Conservation (phyloP, 176 grass and related monocot species). For the Cymbopogon citratus region DNA sequence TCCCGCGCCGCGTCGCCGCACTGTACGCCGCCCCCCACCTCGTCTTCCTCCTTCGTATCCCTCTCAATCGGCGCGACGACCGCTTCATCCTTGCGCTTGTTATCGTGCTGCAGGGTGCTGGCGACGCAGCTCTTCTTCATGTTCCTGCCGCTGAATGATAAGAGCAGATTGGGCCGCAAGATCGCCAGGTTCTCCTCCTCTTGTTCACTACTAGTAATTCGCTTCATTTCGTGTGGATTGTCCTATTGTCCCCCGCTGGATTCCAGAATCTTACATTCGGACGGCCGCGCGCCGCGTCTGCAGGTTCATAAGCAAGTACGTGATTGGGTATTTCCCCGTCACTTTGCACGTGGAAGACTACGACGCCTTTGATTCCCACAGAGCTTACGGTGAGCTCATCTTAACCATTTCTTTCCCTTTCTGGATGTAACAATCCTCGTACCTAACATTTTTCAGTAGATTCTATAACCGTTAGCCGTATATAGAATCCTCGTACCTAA, state of each 20-base stretch:
- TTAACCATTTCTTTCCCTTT: neutral
- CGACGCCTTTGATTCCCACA: conserved; percentile 54
- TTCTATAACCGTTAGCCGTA: neutral
- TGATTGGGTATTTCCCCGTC: conserved; percentile 74
- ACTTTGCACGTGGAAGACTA: conserved; percentile 78
- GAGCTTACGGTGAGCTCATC: conserved; percentile 71
- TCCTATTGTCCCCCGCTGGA: neutral
- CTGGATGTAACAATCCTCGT: neutral
- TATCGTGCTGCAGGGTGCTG: conserved; percentile 42
- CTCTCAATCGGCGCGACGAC: neutral
- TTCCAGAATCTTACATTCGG: conserved; percentile 28
- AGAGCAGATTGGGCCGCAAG: conserved; percentile 48
- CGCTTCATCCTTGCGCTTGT: neutral
- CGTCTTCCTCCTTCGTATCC: neutral
- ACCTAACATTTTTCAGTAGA: neutral
- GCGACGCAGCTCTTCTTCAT: conserved; percentile 81
- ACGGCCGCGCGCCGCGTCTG: neutral
- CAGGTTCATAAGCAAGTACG: conserved; percentile 82
- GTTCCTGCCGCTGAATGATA: conserved; percentile 55
- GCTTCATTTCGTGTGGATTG: no score
- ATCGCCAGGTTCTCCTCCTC: conserved; percentile 49
- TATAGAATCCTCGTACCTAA: no score
- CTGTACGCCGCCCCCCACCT: conserved; percentile 11
- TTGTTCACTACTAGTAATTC: neutral
- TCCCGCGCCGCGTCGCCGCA: conserved; percentile 64